phyloP scores from a whole-genome alignment of 129 eudicot genomes.

The Lonicera japonica region DNA sequence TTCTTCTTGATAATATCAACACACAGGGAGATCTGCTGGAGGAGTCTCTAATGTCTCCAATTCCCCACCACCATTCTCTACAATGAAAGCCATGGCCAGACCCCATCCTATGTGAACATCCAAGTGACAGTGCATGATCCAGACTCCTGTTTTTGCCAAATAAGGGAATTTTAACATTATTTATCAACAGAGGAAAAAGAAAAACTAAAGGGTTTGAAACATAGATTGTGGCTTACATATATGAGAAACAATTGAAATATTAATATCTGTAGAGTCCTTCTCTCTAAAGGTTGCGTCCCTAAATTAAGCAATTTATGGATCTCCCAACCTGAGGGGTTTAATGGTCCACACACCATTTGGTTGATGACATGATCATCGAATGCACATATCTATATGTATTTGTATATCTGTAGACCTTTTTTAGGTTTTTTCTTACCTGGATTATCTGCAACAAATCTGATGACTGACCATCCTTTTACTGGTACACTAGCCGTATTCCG shows the following conservation, averaged over 20 bases:
- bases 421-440: conserved; percentile 48
- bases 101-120: conserved; percentile 98
- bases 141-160: conserved; percentile 46
- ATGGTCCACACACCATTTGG: too few species aligned
- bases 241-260: neutral
- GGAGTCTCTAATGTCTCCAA: conserved; percentile 52
- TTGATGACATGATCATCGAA: too few species aligned
- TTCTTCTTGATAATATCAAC: conserved; percentile 28
- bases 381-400: too few species aligned
- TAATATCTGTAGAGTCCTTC: too few species aligned
- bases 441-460: conserved; percentile 94
- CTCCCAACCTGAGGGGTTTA: too few species aligned
- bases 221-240: neutral
- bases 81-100: conserved; percentile 71
- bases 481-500: conserved; percentile 81
- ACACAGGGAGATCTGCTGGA: conserved; percentile 71
- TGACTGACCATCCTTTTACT: conserved; percentile 82
- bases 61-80: conserved; percentile 67
- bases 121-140: conserved; percentile 97
- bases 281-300: too few species aligned
- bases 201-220: neutral
- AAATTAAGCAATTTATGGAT: too few species aligned
- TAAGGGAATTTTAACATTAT: neutral
- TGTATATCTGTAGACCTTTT: neutral
- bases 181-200: neutral